Evolutionary conservation across 2,329 filamentous ascomycete genomes (phyloP).

Genomic region (Fusarium beomiforme): DNA sequence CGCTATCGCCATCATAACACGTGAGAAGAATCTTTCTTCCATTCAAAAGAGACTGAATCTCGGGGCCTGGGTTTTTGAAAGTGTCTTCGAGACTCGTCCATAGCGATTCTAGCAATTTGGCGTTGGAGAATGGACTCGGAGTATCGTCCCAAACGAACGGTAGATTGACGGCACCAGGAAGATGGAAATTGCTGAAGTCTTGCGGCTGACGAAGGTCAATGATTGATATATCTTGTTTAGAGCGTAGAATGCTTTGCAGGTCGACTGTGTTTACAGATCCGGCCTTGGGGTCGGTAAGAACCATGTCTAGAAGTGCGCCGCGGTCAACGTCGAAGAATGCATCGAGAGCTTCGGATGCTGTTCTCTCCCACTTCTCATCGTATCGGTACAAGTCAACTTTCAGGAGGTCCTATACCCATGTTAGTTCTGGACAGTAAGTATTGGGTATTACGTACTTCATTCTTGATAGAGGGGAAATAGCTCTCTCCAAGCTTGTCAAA

Average conservation of each 20-base stretch:
- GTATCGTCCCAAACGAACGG: constrained; percentile 52
- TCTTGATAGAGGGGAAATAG: constrained; percentile 60
- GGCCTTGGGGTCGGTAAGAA: constrained; percentile 4
- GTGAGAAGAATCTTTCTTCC: constrained; percentile 55
- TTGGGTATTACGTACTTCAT: constrained; percentile 45
- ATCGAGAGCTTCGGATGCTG: constrained; percentile 16
- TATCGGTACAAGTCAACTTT: constrained; percentile 41
- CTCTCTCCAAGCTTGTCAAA: constrained; percentile 63
- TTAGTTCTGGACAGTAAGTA: not conserved
- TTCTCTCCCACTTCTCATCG: constrained; percentile 43
- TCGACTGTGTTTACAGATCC: not conserved
- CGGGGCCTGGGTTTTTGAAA: constrained; percentile 47
- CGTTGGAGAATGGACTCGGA: constrained; percentile 58
- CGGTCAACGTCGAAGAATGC: constrained; percentile 29
- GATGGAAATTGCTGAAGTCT: constrained; percentile 55
- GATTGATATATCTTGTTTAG: constrained; percentile 47
- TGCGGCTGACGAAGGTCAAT: constrained; percentile 56
- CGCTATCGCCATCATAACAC: constrained; percentile 65
- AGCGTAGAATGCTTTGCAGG: constrained; percentile 15
- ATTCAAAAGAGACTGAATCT: constrained; percentile 36
- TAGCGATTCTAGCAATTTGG: constrained; percentile 53
- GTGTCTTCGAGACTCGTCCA: constrained; percentile 59
- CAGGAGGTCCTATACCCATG: constrained; percentile 29
- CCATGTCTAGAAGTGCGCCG: constrained; percentile 17
- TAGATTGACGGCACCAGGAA: constrained; percentile 57